Conservation (phyloP, 2,329 filamentous ascomycete species). For the Hyphodiscus sp. region DNA sequence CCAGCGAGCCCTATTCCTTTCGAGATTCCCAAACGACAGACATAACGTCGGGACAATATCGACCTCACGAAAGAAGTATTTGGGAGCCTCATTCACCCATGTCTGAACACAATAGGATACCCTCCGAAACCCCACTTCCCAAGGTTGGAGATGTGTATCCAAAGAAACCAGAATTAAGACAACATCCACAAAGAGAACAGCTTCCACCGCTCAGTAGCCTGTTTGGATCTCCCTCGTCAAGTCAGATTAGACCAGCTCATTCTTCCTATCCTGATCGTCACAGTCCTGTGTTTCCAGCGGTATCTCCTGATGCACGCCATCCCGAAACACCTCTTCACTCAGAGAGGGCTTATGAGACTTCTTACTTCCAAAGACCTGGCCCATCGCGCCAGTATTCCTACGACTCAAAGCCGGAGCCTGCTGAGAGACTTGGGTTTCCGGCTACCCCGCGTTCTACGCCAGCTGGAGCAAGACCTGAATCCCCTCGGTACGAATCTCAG, state of each 20-base stretch:
- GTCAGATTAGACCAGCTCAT: constrained; percentile 16
- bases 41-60: constrained; percentile 5
- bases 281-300: constrained; percentile 26
- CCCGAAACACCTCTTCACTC: constrained; percentile 21
- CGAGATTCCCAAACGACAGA: constrained; percentile 12
- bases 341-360: constrained; percentile 21
- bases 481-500: constrained; percentile 24
- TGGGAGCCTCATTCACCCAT: constrained; percentile 20
- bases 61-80: constrained; percentile 13
- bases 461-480: constrained; percentile 19
- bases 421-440: constrained; percentile 22
- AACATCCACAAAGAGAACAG: constrained; percentile 24
- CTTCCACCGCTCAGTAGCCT: constrained; percentile 30
- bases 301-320: constrained; percentile 23
- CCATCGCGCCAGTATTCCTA: constrained; percentile 17
- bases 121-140: constrained; percentile 10
- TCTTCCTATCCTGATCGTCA: constrained; percentile 27
- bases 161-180: constrained; percentile 12
- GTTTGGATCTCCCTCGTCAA: constrained; percentile 21
- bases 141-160: constrained; percentile 22
- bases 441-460: constrained; percentile 18
- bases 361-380: constrained; percentile 23
- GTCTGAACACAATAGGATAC: constrained; percentile 14
- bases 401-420: constrained; percentile 19
- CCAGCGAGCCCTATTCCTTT: constrained; percentile 10